These are phyloP conservation scores for Cucurbita ficifolia DNA, from an alignment of 306 rosid genomes.

Conservation along the genomic window DNA sequence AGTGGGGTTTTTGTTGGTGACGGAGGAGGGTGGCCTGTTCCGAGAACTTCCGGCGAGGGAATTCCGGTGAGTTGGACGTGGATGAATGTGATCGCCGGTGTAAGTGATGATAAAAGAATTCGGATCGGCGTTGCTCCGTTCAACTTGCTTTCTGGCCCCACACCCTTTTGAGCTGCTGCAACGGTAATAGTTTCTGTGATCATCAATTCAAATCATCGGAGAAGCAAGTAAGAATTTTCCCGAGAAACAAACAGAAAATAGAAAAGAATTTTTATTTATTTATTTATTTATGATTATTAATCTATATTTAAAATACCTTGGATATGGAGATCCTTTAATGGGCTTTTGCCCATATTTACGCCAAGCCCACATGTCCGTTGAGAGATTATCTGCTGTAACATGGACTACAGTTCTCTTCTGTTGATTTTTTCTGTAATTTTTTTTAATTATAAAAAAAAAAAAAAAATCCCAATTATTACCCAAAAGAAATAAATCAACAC, in stretches of 20 bases:
- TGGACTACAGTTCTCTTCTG: slow-evolving; percentile 34
- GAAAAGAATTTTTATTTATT: background rate
- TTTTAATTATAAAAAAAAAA: no score
- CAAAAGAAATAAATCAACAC: background rate
- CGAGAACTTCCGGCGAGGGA: slow-evolving; percentile 53
- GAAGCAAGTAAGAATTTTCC: background rate
- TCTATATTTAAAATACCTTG: slow-evolving; percentile 28
- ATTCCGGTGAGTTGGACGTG: slow-evolving; percentile 54
- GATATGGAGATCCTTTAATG: slow-evolving; percentile 14
- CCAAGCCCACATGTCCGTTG: slow-evolving; percentile 76
- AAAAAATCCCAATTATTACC: no score
- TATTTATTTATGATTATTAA: no score
- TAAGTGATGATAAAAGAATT: slow-evolving; percentile 36
- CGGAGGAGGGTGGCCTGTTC: slow-evolving; percentile 3
- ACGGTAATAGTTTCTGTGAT: slow-evolving; percentile 54
- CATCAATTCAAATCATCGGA: background rate
- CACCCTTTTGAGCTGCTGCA: slow-evolving; percentile 75
- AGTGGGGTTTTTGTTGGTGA: background rate
- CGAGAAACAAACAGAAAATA: slow-evolving; percentile 1
- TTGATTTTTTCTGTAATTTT: slow-evolving; percentile 30
- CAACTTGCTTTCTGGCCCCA: slow-evolving; percentile 61
- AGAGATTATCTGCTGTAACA: slow-evolving; percentile 39
- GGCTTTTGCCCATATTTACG: slow-evolving; percentile 19
- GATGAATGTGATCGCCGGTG: slow-evolving; percentile 64
- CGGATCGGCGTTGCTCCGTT: slow-evolving; percentile 38